Base-by-base conservation (phyloP, 495 filamentous ascomycete species). In the Penicillium lagena region DNA sequence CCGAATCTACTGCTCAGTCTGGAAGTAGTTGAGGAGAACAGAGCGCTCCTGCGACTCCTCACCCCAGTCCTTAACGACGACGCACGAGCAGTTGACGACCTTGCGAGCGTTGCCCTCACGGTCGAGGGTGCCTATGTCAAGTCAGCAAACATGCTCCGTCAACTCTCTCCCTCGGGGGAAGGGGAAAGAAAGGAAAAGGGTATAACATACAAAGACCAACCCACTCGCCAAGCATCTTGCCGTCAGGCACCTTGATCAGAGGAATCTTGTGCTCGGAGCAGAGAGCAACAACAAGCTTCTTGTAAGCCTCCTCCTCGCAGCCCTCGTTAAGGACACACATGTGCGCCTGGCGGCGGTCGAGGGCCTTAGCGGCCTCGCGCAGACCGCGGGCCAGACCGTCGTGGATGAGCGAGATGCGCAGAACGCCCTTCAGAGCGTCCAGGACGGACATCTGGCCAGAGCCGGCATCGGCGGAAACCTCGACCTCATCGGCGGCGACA, bases 81-180 rank as follows among this genome's bases (percentile, higher is more conserved):
- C 93, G 78, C 93, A 96, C 61, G 91, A 96, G 87, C 93, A 98
- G 83, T 98, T 98, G 72, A 98, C 93, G 53, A 98, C 94, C 82
- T 98, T 98, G 71, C 93, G 86, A 50, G 93, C 89, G 72, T 97
- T 98, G 64, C 93, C 93, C 77, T 98, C 93, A 65, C 93, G 90
- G 76, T 98, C 93, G 63, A 98, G 82, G 59, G 94, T 89, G 73
- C 91, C 91, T 97, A 50, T 43, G 46, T 29, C 37, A 46, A 9
- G 46, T 66, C 60, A 62, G 54, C 47, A 43, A 40, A 15, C 31
- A 13, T 12, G 27, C 9, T 33, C 39, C 29, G 22, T 31, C 30
- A 47, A 14, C 28, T 14, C 35, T 10, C n/a, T 2, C 9, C 29
- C 43, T 28, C 9, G 38, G 15, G 12, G 33, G 13, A 14, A 29